These are phyloP conservation scores for Trichoderma guizhouense DNA, from an alignment of 2,329 filamentous ascomycete species.

Conservation along the genomic window DNA sequence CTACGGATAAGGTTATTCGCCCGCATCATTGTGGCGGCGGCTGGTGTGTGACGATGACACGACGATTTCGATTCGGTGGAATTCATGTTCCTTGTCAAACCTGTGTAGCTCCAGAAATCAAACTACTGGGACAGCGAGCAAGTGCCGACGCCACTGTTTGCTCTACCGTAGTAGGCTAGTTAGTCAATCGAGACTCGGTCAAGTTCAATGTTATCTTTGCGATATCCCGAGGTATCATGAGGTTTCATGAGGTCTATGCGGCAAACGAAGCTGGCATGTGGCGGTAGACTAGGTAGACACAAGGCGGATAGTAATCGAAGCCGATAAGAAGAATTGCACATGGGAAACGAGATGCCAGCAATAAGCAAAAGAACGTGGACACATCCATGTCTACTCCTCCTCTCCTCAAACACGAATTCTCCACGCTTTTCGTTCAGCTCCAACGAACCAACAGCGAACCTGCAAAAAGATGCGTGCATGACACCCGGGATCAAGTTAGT, in stretches of 20 bases:
- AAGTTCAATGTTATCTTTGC: no score
- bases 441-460: background rate
- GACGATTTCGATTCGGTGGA: background rate
- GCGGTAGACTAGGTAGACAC: no score
- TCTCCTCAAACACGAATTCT: background rate
- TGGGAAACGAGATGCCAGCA: background rate
- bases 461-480: background rate
- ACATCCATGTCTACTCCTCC: background rate
- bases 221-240: no score
- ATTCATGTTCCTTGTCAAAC: background rate
- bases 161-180: background rate
- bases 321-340: background rate
- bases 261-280: no score
- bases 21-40: background rate
- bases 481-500: no score
- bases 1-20: background rate
- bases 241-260: no score
- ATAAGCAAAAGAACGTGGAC: background rate
- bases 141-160: background rate
- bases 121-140: background rate
- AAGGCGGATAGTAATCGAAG: background rate
- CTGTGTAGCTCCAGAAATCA: background rate
- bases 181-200: no score
- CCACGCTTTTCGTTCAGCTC: background rate
- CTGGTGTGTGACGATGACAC: background rate